Conservation (phyloP, 2,329 filamentous ascomycete species). For the Colletotrichum sp. region DNA sequence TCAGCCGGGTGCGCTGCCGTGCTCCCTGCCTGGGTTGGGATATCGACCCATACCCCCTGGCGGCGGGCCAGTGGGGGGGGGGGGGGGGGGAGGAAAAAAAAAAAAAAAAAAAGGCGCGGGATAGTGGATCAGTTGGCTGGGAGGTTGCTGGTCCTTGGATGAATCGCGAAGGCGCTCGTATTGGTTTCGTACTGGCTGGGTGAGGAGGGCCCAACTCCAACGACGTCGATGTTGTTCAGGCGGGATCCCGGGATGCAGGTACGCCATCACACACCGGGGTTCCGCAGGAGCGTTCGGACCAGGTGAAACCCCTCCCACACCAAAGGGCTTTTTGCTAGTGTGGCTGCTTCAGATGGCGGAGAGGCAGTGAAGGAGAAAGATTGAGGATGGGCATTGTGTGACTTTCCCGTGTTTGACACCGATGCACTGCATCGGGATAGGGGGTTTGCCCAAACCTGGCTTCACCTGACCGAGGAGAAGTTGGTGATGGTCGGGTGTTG, state of each 20-base stretch:
- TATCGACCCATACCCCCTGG: slow-evolving; percentile 3
- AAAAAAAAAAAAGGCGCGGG: neutral
- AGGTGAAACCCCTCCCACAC: slow-evolving; percentile 6
- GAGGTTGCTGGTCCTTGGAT: neutral
- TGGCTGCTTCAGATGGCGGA: neutral
- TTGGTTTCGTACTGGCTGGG: neutral
- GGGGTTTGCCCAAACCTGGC: neutral
- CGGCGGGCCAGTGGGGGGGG: neutral
- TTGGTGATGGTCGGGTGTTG: neutral
- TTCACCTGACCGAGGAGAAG: neutral
- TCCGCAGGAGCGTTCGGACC: neutral
- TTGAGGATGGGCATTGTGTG: neutral
- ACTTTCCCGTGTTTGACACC: neutral
- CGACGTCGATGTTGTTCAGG: neutral
- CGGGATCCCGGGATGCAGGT: neutral
- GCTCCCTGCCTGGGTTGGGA: neutral
- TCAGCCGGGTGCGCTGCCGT: too few species aligned
- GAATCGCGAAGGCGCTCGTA: neutral
- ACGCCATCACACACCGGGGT: neutral
- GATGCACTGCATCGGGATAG: neutral
- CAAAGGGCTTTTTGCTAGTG: neutral
- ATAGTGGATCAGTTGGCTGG: neutral
- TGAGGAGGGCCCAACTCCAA: neutral
- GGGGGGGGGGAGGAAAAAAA: too few species aligned
- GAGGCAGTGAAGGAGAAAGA: neutral